A percentile compares a stretch with the other conserved stretches of the same genome.
Evolutionary conservation across 345 rosid species (phyloP).

Genomic region (Lepidium africanum): DNA sequence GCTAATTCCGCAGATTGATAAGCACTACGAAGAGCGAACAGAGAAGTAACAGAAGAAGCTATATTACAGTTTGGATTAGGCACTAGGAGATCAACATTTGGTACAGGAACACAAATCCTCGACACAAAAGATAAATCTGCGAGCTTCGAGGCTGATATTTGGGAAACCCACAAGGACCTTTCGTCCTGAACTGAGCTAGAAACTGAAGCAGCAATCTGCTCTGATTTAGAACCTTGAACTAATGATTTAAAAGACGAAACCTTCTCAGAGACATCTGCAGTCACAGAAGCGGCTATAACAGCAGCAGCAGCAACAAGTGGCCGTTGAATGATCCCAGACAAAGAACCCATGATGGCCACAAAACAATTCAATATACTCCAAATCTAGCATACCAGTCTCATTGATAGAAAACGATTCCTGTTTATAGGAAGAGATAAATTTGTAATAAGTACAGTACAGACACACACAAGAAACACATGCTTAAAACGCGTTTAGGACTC

Average conservation of each 20-base stretch:
- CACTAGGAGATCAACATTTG: conserved; percentile 36
- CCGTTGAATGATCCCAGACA: conserved; percentile 71
- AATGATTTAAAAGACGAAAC: conserved; percentile 36
- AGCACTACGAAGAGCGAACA: conserved; percentile 40
- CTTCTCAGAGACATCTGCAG: conserved; percentile 56
- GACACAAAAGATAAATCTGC: conserved; percentile 48
- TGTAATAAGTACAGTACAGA: neutral
- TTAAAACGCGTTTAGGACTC: conserved; percentile 15
- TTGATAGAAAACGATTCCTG: neutral
- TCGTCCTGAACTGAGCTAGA: conserved; percentile 31
- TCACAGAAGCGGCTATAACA: conserved; percentile 63
- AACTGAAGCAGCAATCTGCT: conserved; percentile 32
- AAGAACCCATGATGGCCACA: conserved; percentile 53
- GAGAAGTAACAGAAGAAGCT: conserved; percentile 35
- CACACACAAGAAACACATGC: neutral
- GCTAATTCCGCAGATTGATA: conserved; percentile 69
- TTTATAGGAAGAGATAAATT: neutral
- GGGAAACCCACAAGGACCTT: conserved; percentile 50
- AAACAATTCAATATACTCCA: conserved; percentile 4
- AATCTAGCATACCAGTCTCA: conserved; percentile 33
- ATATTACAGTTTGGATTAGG: conserved; percentile 25
- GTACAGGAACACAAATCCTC: conserved; percentile 53
- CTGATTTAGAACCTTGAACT: conserved; percentile 28
- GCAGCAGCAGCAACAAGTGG: conserved; percentile 86
- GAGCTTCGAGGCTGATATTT: conserved; percentile 55